Conservation (phyloP, 1,284 basidiomycete genomes). For the Neonothopanus nambi region DNA sequence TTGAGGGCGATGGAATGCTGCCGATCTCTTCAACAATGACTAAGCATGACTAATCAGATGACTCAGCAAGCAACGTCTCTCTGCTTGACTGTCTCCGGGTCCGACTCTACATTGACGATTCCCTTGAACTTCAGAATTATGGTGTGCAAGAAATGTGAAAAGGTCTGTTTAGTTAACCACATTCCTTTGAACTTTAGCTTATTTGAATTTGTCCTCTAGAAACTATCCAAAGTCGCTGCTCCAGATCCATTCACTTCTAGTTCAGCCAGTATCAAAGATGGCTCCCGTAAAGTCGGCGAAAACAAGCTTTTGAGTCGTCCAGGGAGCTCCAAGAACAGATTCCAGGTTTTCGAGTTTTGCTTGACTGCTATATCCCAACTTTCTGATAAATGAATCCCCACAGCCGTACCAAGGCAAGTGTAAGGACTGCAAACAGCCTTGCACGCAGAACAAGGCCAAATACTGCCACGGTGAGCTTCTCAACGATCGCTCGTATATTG, state of each 20-base stretch:
- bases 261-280: constrained; percentile 72
- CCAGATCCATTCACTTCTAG: constrained; percentile 79
- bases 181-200: constrained; percentile 10
- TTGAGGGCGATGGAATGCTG: no score
- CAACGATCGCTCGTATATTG: constrained; percentile 7
- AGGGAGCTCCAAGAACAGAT: constrained; percentile 68
- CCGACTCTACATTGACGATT: no score
- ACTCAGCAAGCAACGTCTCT: no score
- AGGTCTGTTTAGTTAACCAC: constrained; percentile 41
- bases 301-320: constrained; percentile 76
- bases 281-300: constrained; percentile 77
- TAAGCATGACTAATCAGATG: not conserved
- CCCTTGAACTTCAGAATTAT: constrained; percentile 37
- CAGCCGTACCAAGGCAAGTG: constrained; percentile 83
- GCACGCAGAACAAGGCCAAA: constrained; percentile 81
- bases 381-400: constrained; percentile 20
- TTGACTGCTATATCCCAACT: constrained; percentile 8
- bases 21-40: not conserved
- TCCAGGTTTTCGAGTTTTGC: constrained; percentile 50
- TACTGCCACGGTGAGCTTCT: constrained; percentile 73
- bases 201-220: constrained; percentile 44
- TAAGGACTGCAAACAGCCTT: constrained; percentile 78
- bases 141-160: constrained; percentile 79
- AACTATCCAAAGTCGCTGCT: constrained; percentile 79
- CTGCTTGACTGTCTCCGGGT: no score